Evolutionary conservation across 1,284 basidiomycete species (phyloP).

Genomic region (Trichosporon coremiiforme): DNA sequence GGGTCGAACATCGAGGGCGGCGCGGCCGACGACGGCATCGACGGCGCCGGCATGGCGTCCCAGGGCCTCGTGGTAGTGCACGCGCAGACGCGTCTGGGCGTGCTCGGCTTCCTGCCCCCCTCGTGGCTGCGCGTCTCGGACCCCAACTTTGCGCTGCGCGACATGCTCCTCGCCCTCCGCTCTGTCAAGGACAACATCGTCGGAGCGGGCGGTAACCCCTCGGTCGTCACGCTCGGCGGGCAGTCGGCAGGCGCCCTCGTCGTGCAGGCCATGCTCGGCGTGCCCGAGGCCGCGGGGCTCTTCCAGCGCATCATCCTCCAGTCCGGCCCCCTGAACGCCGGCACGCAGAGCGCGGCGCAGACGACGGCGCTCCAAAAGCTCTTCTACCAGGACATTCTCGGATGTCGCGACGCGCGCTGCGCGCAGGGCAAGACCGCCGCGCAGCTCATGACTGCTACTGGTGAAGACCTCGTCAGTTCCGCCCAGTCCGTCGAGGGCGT

Average conservation of each 20-base stretch:
- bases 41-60: constrained; percentile 72
- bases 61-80: constrained; percentile 75
- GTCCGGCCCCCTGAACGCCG: constrained; percentile 79
- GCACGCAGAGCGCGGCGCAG: constrained; percentile 64
- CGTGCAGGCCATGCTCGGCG: constrained; percentile 71
- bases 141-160: constrained; percentile 15
- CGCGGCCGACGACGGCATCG: constrained; percentile 72
- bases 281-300: constrained; percentile 66
- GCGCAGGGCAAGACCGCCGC: constrained; percentile 61
- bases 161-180: constrained; percentile 15
- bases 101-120: constrained; percentile 67
- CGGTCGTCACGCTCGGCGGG: constrained; percentile 76
- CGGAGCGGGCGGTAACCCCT: constrained; percentile 68
- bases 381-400: constrained; percentile 61
- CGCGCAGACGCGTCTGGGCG: constrained; percentile 68
- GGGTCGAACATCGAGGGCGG: constrained; percentile 75
- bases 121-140: constrained; percentile 2
- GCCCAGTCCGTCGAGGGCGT: constrained; percentile 31
- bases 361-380: constrained; percentile 63
- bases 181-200: constrained; percentile 68
- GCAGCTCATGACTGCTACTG: constrained; percentile 63
- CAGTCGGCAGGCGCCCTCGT: constrained; percentile 83
- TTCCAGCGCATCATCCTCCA: constrained; percentile 77
- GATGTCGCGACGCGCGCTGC: constrained; percentile 56
- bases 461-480: constrained; percentile 53